phyloP scores from a whole-genome alignment of 1,284 basidiomycete species.

The Cutaneotrichosporon mucoides region DNA sequence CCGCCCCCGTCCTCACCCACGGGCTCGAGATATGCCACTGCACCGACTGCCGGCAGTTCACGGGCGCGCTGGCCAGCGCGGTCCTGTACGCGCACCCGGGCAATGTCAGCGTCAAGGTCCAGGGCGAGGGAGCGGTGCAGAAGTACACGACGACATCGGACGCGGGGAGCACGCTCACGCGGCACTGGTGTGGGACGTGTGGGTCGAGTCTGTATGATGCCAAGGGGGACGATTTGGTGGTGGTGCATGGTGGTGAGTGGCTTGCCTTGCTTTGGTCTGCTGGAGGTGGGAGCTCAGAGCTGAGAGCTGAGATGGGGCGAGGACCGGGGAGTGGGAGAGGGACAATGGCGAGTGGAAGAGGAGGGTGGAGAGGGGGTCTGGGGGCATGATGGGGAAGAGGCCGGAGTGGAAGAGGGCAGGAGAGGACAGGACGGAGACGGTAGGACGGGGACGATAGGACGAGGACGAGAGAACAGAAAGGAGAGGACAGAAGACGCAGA shows the following conservation, averaged over 20 bases:
- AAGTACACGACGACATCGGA: background rate
- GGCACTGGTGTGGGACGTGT: background rate
- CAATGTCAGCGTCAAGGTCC: background rate
- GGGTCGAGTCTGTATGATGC: background rate
- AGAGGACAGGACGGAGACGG: too few species aligned
- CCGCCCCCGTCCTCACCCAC: background rate
- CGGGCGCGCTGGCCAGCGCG: background rate
- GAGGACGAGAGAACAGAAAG: too few species aligned
- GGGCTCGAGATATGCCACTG: constrained; percentile 2
- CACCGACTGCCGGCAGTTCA: constrained; percentile 3
- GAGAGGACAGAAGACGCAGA: too few species aligned
- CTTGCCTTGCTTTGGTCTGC: background rate
- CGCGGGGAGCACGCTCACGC: background rate
- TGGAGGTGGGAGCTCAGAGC: too few species aligned
- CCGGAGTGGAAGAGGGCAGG: too few species aligned
- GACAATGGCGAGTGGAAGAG: background rate
- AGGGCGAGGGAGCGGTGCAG: background rate
- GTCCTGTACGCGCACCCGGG: background rate
- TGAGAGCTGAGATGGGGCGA: too few species aligned
- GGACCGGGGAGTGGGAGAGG: too few species aligned
- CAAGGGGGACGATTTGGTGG: background rate
- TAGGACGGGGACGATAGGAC: too few species aligned
- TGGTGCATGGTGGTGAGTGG: background rate
- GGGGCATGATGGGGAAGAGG: background rate
- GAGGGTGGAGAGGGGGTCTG: background rate